These are phyloP conservation scores for Prosopis cineraria DNA, from an alignment of 306 rosid species.

Conservation along the genomic window DNA sequence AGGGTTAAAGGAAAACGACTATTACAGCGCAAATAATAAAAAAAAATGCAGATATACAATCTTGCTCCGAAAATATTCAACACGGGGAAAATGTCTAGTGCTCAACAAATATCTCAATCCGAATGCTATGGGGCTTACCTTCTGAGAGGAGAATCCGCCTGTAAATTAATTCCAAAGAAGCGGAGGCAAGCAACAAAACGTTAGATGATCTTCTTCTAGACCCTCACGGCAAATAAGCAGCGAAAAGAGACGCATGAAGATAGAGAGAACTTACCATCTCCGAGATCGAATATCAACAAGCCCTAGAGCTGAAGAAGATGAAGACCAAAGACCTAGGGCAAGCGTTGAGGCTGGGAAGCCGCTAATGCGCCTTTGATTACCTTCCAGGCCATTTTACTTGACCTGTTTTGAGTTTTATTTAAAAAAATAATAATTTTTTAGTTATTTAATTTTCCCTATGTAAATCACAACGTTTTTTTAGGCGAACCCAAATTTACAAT, in stretches of 20 bases:
- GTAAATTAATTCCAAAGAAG: slow-evolving; percentile 27
- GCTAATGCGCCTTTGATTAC: not conserved
- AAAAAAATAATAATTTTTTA: no score
- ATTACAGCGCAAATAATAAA: not conserved
- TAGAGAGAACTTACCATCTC: slow-evolving; percentile 51
- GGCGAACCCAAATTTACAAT: no score
- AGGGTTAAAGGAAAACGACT: not conserved
- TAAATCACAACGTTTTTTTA: no score
- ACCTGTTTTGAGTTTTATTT: no score
- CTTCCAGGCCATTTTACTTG: not conserved
- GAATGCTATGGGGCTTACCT: slow-evolving; percentile 48
- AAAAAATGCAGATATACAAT: not conserved
- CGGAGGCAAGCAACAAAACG: not conserved
- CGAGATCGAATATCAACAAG: slow-evolving; percentile 6
- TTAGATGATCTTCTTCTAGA: slow-evolving; percentile 1
- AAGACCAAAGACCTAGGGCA: slow-evolving; percentile 27
- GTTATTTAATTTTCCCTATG: no score
- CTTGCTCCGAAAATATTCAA: not conserved
- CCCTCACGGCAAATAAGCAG: not conserved
- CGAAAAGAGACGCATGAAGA: not conserved
- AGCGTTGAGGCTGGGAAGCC: slow-evolving; percentile 39
- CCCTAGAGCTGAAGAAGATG: slow-evolving; percentile 8
- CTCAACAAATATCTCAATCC: not conserved
- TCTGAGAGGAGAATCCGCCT: slow-evolving; percentile 84
- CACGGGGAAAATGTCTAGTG: not conserved